Conservation (phyloP, 306 rosid genomes). For the Crataegus laevigata region DNA sequence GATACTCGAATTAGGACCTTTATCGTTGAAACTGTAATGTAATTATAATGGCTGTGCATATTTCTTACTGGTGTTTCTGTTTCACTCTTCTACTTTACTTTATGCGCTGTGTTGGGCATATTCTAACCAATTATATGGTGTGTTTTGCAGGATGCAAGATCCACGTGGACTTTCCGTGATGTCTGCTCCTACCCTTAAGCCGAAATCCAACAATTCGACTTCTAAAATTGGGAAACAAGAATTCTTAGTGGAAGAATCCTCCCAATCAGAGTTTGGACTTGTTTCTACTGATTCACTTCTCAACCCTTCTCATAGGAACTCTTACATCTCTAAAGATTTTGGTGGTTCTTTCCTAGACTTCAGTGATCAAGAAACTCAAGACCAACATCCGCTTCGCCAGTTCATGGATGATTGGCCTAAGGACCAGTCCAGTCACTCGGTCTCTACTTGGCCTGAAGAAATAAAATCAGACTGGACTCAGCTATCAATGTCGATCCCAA, state of each 20-base stretch:
- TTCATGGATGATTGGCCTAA: constrained; percentile 40
- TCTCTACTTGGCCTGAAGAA: constrained; percentile 36
- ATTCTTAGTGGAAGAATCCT: constrained; percentile 15
- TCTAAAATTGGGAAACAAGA: constrained; percentile 14
- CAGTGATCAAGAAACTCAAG: constrained; percentile 30
- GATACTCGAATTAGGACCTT: constrained; percentile 12
- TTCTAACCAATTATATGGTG: constrained; percentile 20
- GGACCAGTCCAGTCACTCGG: constrained; percentile 26
- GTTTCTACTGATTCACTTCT: constrained; percentile 44
- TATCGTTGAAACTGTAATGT: constrained; percentile 9
- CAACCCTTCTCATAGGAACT: constrained; percentile 35
- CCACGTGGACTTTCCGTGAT: constrained; percentile 18
- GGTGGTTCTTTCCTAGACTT: constrained; percentile 35
- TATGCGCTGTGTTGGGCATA: neutral
- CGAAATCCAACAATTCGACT: constrained; percentile 3
- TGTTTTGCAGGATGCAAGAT: constrained; percentile 30
- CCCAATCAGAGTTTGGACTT: constrained; percentile 35
- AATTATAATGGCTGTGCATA: neutral
- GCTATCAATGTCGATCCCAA: constrained; percentile 45
- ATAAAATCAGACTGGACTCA: constrained; percentile 43
- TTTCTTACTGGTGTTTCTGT: constrained; percentile 1
- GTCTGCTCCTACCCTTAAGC: constrained; percentile 18
- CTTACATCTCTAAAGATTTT: constrained; percentile 31
- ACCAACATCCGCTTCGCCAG: constrained; percentile 31
- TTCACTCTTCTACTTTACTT: constrained; percentile 4